These are phyloP conservation scores for Elsinoe arachidis DNA, from an alignment of 2,329 filamentous ascomycete genomes.

Conservation along the genomic window DNA sequence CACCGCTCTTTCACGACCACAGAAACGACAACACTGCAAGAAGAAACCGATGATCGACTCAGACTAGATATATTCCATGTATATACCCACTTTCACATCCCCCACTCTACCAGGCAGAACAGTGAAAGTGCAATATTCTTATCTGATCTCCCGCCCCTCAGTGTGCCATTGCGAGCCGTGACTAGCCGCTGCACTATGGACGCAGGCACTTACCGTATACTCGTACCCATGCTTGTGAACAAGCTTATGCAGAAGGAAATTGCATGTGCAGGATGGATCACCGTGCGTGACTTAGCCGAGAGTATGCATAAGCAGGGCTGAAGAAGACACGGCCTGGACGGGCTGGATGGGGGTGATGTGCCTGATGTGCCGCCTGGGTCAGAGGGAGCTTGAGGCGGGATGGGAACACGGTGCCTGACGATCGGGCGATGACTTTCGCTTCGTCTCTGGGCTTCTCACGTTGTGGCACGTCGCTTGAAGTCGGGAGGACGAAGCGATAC, in stretches of 20 bases:
- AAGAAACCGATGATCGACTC: not conserved
- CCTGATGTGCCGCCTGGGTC: not conserved
- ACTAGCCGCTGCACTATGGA: not conserved
- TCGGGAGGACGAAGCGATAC: too few relatives aligned
- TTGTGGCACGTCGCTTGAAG: too few relatives aligned
- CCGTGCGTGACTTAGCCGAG: too few relatives aligned
- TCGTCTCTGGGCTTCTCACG: too few relatives aligned
- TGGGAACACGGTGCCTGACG: not conserved
- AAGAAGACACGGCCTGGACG: too few relatives aligned
- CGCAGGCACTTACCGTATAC: too few relatives aligned
- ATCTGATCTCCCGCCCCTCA: not conserved
- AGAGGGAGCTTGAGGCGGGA: too few relatives aligned
- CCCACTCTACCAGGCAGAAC: not conserved
- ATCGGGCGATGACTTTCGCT: not conserved
- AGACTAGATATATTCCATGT: not conserved
- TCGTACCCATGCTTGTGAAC: too few relatives aligned
- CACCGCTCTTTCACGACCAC: not conserved
- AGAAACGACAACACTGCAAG: not conserved
- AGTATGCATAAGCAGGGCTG: not conserved
- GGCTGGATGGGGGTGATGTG: not conserved
- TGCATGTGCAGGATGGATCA: too few relatives aligned
- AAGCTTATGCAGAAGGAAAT: too few relatives aligned
- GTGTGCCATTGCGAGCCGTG: not conserved
- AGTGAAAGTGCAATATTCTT: not conserved
- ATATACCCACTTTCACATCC: not conserved